Conservation (phyloP, 106 monocot species). For the Acanthochlamys bracteata region DNA sequence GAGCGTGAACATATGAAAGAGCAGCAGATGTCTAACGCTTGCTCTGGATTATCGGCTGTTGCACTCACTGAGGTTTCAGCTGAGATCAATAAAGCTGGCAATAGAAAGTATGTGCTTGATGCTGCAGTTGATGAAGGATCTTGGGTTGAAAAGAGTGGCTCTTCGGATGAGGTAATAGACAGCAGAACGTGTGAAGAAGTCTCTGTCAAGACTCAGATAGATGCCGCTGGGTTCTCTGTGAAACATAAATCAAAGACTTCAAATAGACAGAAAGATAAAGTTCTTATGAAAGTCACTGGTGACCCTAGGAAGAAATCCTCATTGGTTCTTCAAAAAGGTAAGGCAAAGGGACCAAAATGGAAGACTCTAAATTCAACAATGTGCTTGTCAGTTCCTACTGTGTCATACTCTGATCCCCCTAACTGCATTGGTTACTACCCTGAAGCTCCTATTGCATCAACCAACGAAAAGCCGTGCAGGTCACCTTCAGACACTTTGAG, state of each 20-base stretch:
- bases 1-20: slow-evolving; percentile 19
- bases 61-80: slow-evolving; percentile 42
- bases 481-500: slow-evolving; percentile 11
- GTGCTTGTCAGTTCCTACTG: slow-evolving; percentile 12
- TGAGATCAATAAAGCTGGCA: slow-evolving; percentile 32
- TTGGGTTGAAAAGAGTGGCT: slow-evolving; percentile 51
- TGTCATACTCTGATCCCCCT: slow-evolving; percentile 14
- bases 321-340: slow-evolving; percentile 21
- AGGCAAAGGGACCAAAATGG: slow-evolving; percentile 19
- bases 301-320: too few species aligned
- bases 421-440: slow-evolving; percentile 7
- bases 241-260: slow-evolving; percentile 19
- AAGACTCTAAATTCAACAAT: slow-evolving; percentile 17
- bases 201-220: slow-evolving; percentile 7
- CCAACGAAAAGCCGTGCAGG: not conserved
- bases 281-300: too few species aligned
- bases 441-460: slow-evolving; percentile 12
- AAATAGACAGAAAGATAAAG: slow-evolving; percentile 13
- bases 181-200: slow-evolving; percentile 19
- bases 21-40: slow-evolving; percentile 33
- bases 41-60: slow-evolving; percentile 49
- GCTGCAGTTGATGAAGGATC: slow-evolving; percentile 57
- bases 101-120: slow-evolving; percentile 14
- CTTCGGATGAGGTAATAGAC: slow-evolving; percentile 41
- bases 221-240: slow-evolving; percentile 3